Evolutionary conservation across 345 rosid species (phyloP), one percentile per base, ranked within the genome.

Genomic region (Bretschneidera sinensis): DNA sequence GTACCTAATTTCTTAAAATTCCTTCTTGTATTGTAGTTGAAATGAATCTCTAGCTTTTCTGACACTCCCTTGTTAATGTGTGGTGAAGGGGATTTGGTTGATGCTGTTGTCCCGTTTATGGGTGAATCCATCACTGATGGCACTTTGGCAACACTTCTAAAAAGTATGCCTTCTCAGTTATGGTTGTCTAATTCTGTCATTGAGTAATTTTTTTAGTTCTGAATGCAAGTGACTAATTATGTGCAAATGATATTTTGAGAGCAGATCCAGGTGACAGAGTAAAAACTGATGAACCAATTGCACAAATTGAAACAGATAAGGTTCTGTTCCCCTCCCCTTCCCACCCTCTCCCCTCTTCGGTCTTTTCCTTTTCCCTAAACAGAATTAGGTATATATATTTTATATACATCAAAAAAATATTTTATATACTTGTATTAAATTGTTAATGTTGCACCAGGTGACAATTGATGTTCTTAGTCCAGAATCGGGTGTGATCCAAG

Each of bases 261-360:
- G 68, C 81, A 92, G 97, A 85, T 47, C 95, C 97, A 74, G 98
- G 98, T 63, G 98, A 92, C 35, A 75, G 85, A 21, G 98, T 92
- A 6, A 92, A 79, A 74, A 82, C 64, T 48, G 98, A 92, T 58
- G 97, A 92, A 69, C 69, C 92, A 33, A 89, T 89, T 78, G 98
- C 97, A 56, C 97, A 92, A 72, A 85, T 92, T 60, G 98, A 92
- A 76, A 92, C 98, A 1, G 97, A 92, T 80, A 92, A 92, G 86
- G 98, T 92, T 66, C 47, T 28, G 49, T 54, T 24, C 49, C 53
- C 0, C 17, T 59, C 17, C 55, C 48, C 58, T n/a, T 21, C 24
- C 25, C 22, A n/a, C 17, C 19, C 8, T 73, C 35, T 59, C 21
- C 39, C 13, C 60, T 4, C 52, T n/a, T 39, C 21, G 20, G 34